Evolutionary conservation across 2,329 filamentous ascomycete species (phyloP).

Genomic region (Camillea tinctor): DNA sequence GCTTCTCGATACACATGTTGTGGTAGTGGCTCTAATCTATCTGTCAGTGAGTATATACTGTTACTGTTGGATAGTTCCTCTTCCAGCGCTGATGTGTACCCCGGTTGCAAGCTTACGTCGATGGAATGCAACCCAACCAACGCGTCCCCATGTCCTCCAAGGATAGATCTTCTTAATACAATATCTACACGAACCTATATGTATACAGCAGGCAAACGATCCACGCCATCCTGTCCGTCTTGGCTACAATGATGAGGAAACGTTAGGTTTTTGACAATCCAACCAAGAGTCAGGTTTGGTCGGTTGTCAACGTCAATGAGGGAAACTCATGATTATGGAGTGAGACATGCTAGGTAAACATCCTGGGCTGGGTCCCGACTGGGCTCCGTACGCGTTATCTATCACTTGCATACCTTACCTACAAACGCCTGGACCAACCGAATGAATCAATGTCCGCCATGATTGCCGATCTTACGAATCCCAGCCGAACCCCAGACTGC

Average conservation of each 20-base stretch:
- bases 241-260: background rate
- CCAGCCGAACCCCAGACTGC: background rate
- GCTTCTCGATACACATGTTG: background rate
- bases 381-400: background rate
- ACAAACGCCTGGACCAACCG: background rate
- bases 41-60: background rate
- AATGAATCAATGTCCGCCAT: background rate
- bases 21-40: background rate
- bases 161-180: background rate
- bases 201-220: background rate
- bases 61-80: too few species aligned
- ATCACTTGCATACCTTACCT: background rate
- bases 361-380: background rate
- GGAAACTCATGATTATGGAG: background rate
- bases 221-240: background rate
- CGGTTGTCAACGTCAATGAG: background rate
- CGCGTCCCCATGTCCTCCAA: background rate
- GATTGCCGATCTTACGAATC: background rate
- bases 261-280: background rate
- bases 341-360: background rate
- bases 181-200: too few species aligned
- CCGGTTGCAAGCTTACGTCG: background rate
- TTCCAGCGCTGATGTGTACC: too few species aligned
- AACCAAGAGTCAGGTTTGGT: background rate
- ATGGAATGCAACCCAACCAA: background rate